These are phyloP conservation scores for Jatropha curcas DNA, from an alignment of 345 rosid species.

Conservation along the genomic window DNA sequence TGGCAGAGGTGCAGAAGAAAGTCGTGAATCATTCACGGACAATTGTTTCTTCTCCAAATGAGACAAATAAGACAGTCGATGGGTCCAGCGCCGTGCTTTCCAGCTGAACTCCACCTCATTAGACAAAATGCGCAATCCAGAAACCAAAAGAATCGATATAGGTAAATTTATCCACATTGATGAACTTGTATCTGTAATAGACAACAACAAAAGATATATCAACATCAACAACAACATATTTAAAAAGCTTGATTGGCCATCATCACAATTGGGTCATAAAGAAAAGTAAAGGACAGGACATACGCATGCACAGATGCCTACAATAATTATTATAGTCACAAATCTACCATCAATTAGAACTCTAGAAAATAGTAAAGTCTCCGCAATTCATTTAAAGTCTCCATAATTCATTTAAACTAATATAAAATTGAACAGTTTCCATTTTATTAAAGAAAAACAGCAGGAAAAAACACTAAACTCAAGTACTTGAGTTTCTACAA, in stretches of 20 bases:
- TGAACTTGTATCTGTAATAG: constrained; percentile 72
- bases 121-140: constrained; percentile 47
- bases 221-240: not conserved
- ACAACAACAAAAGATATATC: not conserved
- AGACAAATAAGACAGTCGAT: constrained; percentile 46
- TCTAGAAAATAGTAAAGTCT: not conserved
- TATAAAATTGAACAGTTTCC: not conserved
- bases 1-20: constrained; percentile 49
- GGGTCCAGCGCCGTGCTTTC: constrained; percentile 40
- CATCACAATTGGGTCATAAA: not conserved
- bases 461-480: not conserved
- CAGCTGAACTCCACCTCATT: constrained; percentile 77
- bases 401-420: too few species aligned
- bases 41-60: constrained; percentile 68
- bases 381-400: too few species aligned
- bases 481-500: not conserved
- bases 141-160: constrained; percentile 60
- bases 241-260: not conserved
- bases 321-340: not conserved
- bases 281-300: too few species aligned
- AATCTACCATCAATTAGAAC: not conserved
- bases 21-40: constrained; percentile 73
- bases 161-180: constrained; percentile 97
- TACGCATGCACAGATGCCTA: not conserved
- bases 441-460: not conserved